Base-by-base conservation (phyloP, 2,329 filamentous ascomycete genomes). In the Scleromitrula shiraiana region DNA sequence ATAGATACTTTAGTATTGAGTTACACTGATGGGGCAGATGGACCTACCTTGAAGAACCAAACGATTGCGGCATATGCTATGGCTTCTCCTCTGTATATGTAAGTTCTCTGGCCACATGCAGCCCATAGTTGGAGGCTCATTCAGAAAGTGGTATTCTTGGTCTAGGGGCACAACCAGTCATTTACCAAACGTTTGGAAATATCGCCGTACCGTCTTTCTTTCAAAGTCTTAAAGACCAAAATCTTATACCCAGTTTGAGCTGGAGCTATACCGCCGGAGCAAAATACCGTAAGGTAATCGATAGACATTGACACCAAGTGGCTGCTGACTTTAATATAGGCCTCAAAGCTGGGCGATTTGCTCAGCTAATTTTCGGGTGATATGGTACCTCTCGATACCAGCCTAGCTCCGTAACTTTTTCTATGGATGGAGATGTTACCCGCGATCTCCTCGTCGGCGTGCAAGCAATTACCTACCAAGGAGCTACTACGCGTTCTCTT, bases 211-310 rank as follows among this genome's bases (percentile, higher is more conserved):
- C 64, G 0, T 64, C 65, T 2, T 66, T 65, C 29, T 49, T 69
- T 10, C 60, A 63, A 14, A 62, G 61, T 1, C 55, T 69, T 2
- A 65, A 63, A 50, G 58, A 62, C 8, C 53, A 65, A 15, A 57
- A 59, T 1, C 44, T 59, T 20, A 68, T 67, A 23, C 65, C 66
- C 5, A 66, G 66, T 43, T 48, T 66, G 15, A 67, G 63, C 50
- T 68, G 66, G 66, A 67, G 65, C 46, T 69, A 69, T 50, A 68
- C 67, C 8, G 67, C 67, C 8, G 67, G 67, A 4, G 66, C 65
- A n/a, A 62, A 57, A 35, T 68, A 69, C 42, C 64, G 67, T 66
- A 54, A 55, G 62, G 4, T 14, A 52, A 59, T 14, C 22, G 20
- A 29, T 3, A 14, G 12, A 6, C 19, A 20, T 8, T 8, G 17